These are phyloP conservation scores for Xylaria cubensis DNA, from an alignment of 495 filamentous ascomycete species.

Conservation along the genomic window DNA sequence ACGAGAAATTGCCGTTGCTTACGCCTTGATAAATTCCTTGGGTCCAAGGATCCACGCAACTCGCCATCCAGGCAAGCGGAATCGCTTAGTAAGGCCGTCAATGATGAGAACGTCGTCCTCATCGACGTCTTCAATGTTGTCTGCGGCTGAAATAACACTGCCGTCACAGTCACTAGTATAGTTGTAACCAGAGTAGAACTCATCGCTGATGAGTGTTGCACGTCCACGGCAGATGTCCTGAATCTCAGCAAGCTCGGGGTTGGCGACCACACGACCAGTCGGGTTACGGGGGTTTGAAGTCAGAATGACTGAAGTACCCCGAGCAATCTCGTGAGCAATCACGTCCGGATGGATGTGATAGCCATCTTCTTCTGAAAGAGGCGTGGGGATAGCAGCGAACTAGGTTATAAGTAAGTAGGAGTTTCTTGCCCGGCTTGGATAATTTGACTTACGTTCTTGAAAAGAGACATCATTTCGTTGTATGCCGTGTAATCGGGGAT, in stretches of 20 bases:
- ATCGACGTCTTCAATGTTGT: constrained; percentile 77
- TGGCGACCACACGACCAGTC: constrained; percentile 83
- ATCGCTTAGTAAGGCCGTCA: constrained; percentile 95
- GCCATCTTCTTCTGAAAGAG: constrained; percentile 78
- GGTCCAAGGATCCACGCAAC: constrained; percentile 96
- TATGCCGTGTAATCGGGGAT: constrained; percentile 82
- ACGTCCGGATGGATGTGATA: constrained; percentile 93
- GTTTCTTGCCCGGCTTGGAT: neutral
- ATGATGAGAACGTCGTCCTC: constrained; percentile 84
- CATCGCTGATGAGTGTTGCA: constrained; percentile 90
- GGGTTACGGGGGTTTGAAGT: constrained; percentile 98
- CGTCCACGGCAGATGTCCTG: constrained; percentile 91
- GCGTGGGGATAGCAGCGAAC: constrained; percentile 91
- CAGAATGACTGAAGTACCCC: constrained; percentile 85
- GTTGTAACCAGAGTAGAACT: constrained; percentile 97
- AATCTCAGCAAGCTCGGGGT: constrained; percentile 82
- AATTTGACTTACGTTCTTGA: constrained; percentile 71
- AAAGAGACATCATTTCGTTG: constrained; percentile 94
- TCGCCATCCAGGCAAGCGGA: constrained; percentile 94
- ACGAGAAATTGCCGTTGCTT: constrained; percentile 22
- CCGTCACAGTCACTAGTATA: constrained; percentile 92
- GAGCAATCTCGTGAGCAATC: constrained; percentile 87
- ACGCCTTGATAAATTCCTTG: constrained; percentile 94
- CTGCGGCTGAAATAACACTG: constrained; percentile 82
- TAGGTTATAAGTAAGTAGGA: constrained; percentile 40